phyloP scores from a whole-genome alignment of 176 grass and related monocot species.

The Miscanthus lutarioriparius region DNA sequence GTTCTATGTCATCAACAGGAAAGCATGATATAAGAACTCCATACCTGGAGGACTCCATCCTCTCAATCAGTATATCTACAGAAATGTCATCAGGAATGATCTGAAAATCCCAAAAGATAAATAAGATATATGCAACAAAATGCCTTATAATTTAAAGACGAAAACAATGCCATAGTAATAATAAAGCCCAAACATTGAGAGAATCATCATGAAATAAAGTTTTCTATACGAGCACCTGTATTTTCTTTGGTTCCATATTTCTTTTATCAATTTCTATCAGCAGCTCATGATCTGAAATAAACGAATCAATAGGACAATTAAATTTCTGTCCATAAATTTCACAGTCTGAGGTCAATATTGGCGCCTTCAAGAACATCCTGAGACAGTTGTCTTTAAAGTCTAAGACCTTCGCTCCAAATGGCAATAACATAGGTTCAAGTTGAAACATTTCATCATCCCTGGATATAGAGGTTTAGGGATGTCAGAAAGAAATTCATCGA shows the following conservation, averaged over 20 bases:
- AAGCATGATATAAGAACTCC: background rate
- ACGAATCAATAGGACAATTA: constrained; percentile 54
- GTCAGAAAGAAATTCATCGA: constrained; percentile 31
- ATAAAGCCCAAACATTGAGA: constrained; percentile 29
- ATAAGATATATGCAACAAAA: constrained; percentile 9
- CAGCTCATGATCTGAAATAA: constrained; percentile 75
- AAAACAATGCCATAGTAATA: background rate
- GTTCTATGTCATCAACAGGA: constrained; percentile 10
- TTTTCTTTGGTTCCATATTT: constrained; percentile 69
- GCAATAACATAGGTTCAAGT: constrained; percentile 58
- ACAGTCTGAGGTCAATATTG: constrained; percentile 44
- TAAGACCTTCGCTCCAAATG: constrained; percentile 55
- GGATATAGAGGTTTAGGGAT: constrained; percentile 31
- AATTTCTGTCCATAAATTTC: constrained; percentile 56
- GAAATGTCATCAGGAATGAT: constrained; percentile 74
- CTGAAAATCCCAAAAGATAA: constrained; percentile 52
- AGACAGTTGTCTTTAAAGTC: constrained; percentile 62
- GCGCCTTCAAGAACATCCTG: constrained; percentile 53
- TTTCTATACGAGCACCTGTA: constrained; percentile 54
- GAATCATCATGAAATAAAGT: constrained; percentile 18
- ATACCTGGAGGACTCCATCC: constrained; percentile 64
- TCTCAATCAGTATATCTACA: constrained; percentile 68
- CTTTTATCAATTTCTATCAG: constrained; percentile 67
- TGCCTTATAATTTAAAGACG: background rate
- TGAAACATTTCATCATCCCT: constrained; percentile 53